Evolutionary conservation across 1,284 basidiomycete genomes (phyloP), one percentile per base, ranked within the genome.

Genomic region (Ceratobasidium sp.): DNA sequence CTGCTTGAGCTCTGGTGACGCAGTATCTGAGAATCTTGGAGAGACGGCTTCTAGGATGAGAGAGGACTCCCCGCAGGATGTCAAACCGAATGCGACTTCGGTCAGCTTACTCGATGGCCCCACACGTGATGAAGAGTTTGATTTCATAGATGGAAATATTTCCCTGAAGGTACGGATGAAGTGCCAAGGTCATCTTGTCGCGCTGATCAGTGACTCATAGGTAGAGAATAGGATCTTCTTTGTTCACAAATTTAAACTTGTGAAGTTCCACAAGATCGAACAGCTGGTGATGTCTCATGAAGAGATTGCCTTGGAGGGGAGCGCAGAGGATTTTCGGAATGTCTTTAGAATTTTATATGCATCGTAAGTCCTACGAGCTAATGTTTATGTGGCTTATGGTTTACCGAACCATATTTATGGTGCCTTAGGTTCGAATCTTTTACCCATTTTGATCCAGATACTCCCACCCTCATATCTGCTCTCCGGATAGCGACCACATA

Each of bases 401-500:
- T 33, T 33, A 33, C 33, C 33, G 4, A 33, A 4, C 33, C 33
- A 4, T 33, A 33, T 33, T 33, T 4, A 33, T 33, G 33, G 33
- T 33, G 33, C 33, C 33, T 4, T 4, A 33, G 33, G 4, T 33
- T 33, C 33, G 33, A 33, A 33, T 33, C 33, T 33, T 33, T 33
- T 33, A 33, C 33, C 33, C 33, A 33, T 33, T 33, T 33, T 33
- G 33, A 33, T 33, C 33, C 33, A 33, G 33, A 33, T 33, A 33
- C 33, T 33, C 33, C 33, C 33, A 85, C 79, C 51, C 82, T 70
- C n/a, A 20, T 67, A 23, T 77, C 64, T 23, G 53, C 75, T 40
- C 53, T 68, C 18, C 75, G 64, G 18, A 72, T 83, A 53, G 77
- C 80, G 2, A 81, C 83, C 15, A 80, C 82, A 20, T 84, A 86